A percentile compares a stretch with the other conserved stretches of the same genome.
Conservation (phyloP, 2,329 filamentous ascomycete species). For the Exophiala xenobiotica region DNA sequence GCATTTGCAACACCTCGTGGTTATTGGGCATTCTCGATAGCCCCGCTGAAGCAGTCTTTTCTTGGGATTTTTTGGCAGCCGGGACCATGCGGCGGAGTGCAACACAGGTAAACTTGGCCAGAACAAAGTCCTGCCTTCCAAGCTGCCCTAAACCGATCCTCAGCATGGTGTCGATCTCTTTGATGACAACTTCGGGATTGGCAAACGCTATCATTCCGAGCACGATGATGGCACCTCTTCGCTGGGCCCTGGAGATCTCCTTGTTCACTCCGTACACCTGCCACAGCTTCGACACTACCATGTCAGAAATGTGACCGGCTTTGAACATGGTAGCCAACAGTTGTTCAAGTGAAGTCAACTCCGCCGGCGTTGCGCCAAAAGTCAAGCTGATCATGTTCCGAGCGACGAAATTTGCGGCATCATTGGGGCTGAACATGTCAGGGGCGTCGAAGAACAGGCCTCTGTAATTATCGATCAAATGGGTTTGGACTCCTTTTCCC, state of each 20-base stretch:
- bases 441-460: constrained; percentile 95
- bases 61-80: constrained; percentile 74
- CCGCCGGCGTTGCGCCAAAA: constrained; percentile 90
- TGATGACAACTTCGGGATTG: constrained; percentile 86
- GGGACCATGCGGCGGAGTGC: constrained; percentile 89
- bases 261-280: constrained; percentile 94
- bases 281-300: constrained; percentile 91
- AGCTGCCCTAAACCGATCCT: constrained; percentile 80
- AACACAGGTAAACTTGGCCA: constrained; percentile 94
- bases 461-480: constrained; percentile 95
- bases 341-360: constrained; percentile 93
- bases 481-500: constrained; percentile 94
- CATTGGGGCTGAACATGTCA: constrained; percentile 80
- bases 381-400: constrained; percentile 99
- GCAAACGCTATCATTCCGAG: constrained; percentile 95
- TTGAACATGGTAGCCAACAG: constrained; percentile 98
- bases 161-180: constrained; percentile 92
- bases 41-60: constrained; percentile 52
- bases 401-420: constrained; percentile 91
- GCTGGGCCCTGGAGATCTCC: constrained; percentile 87
- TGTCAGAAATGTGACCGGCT: constrained; percentile 77
- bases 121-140: constrained; percentile 76
- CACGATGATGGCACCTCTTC: constrained; percentile 91
- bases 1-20: constrained; percentile 76
- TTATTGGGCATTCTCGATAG: constrained; percentile 84